Conservation (phyloP, 805 yeast genomes). For the Saturnispora besseyi region DNA sequence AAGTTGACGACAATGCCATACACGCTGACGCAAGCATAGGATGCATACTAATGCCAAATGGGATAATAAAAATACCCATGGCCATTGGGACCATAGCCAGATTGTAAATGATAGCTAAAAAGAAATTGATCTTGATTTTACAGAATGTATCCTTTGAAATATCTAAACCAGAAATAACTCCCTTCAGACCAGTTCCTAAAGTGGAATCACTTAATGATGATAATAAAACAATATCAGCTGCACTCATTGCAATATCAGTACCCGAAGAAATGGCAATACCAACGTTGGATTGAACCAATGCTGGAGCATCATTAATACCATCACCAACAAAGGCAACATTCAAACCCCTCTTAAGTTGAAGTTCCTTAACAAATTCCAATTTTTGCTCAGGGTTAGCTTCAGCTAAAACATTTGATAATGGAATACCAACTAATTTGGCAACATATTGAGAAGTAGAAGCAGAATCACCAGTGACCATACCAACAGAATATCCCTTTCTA, state of each 20-base stretch:
- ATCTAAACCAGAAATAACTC: constrained; percentile 54
- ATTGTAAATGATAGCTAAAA: constrained; percentile 84
- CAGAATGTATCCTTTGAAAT: constrained; percentile 62
- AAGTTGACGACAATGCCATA: constrained; percentile 88
- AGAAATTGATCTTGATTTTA: constrained; percentile 70
- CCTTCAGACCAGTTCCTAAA: constrained; percentile 17
- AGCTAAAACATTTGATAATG: constrained; percentile 54
- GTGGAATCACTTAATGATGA: constrained; percentile 27
- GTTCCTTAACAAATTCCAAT: constrained; percentile 50
- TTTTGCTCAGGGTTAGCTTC: constrained; percentile 74
- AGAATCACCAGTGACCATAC: constrained; percentile 88
- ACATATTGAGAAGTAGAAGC: constrained; percentile 50
- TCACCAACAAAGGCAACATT: constrained; percentile 89
- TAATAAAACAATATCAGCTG: constrained; percentile 86
- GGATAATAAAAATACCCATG: constrained; percentile 76
- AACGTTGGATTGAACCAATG: constrained; percentile 75
- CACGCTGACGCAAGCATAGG: constrained; percentile 88
- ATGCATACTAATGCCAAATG: constrained; percentile 65
- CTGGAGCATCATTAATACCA: constrained; percentile 97
- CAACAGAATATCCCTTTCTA: constrained; percentile 49
- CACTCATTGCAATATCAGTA: constrained; percentile 91
- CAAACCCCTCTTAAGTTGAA: constrained; percentile 35
- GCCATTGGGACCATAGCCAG: constrained; percentile 85
- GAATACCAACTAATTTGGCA: constrained; percentile 62
- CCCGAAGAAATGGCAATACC: constrained; percentile 92